These are phyloP conservation scores for Aspergillus fijiensis DNA, from an alignment of 2,329 filamentous ascomycete species.

Conservation along the genomic window DNA sequence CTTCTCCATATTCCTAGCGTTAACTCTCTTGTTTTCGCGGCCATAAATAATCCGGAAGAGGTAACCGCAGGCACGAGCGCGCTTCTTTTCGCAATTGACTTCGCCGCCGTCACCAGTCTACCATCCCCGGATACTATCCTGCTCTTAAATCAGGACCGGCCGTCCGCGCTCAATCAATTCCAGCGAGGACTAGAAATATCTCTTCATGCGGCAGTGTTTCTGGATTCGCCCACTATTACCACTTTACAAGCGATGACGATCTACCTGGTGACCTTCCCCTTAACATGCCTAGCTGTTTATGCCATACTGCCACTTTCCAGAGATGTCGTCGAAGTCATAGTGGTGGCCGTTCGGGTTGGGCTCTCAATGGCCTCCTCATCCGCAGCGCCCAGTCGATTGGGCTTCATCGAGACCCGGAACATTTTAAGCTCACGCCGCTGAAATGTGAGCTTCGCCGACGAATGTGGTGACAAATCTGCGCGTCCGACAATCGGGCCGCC, in stretches of 20 bases:
- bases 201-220: conserved; percentile 38
- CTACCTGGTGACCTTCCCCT: conserved; percentile 51
- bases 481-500: conserved; percentile 46
- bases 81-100: conserved; percentile 60
- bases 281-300: too few relatives aligned
- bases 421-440: conserved; percentile 45
- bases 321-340: conserved; percentile 19
- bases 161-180: too few relatives aligned
- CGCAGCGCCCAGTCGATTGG: conserved; percentile 33
- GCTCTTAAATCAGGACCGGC: too few relatives aligned
- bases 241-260: conserved; percentile 59
- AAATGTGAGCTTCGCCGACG: conserved; percentile 51
- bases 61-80: conserved; percentile 21
- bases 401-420: conserved; percentile 43
- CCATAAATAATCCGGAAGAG: too few relatives aligned
- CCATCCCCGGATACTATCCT: conserved; percentile 27
- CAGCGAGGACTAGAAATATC: too few relatives aligned
- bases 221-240: conserved; percentile 57
- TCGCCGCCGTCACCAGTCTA: conserved; percentile 54
- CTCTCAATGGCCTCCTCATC: conserved; percentile 29
- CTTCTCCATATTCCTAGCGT: too few relatives aligned
- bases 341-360: conserved; percentile 28
- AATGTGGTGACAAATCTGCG: conserved; percentile 50
- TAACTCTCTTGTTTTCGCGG: too few relatives aligned
- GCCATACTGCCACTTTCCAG: too few relatives aligned